phyloP scores from a whole-genome alignment of 306 rosid species.

The Malus domestica region DNA sequence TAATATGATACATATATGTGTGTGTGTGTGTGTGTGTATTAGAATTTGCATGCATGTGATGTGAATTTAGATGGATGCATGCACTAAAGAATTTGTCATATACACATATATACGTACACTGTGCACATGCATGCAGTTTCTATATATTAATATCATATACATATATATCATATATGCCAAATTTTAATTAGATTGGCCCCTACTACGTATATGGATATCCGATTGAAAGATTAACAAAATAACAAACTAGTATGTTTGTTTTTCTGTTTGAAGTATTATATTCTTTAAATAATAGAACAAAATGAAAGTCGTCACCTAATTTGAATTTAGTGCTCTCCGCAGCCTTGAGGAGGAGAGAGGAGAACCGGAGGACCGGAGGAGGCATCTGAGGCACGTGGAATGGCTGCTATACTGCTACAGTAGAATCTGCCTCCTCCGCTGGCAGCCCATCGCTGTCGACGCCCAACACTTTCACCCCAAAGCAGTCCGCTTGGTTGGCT shows the following conservation, averaged over 20 bases:
- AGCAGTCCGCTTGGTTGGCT: constrained; percentile 16
- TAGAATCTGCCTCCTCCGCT: constrained; percentile 18
- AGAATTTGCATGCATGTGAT: background rate
- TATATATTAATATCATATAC: background rate
- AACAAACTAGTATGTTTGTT: background rate
- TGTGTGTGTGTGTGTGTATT: too few relatives aligned
- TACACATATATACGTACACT: too few relatives aligned
- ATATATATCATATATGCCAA: background rate
- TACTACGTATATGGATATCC: too few relatives aligned
- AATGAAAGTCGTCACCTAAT: background rate
- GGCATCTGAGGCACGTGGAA: constrained; percentile 17
- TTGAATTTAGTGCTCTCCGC: background rate
- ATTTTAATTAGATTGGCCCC: background rate
- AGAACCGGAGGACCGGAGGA: background rate
- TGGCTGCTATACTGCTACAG: background rate
- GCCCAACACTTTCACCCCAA: constrained; percentile 27
- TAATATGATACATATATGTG: background rate
- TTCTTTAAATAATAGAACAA: background rate
- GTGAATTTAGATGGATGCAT: background rate
- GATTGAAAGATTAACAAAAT: too few relatives aligned
- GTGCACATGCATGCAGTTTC: background rate
- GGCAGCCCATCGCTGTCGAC: constrained; percentile 27
- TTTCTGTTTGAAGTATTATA: background rate
- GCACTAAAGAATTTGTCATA: background rate
- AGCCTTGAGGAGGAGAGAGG: too few relatives aligned